Percentiles rank a stretch among this genome's conserved stretches.
Evolutionary conservation across 2,329 filamentous ascomycete species (phyloP).

Genomic region (Colletotrichum nymphaeae): DNA sequence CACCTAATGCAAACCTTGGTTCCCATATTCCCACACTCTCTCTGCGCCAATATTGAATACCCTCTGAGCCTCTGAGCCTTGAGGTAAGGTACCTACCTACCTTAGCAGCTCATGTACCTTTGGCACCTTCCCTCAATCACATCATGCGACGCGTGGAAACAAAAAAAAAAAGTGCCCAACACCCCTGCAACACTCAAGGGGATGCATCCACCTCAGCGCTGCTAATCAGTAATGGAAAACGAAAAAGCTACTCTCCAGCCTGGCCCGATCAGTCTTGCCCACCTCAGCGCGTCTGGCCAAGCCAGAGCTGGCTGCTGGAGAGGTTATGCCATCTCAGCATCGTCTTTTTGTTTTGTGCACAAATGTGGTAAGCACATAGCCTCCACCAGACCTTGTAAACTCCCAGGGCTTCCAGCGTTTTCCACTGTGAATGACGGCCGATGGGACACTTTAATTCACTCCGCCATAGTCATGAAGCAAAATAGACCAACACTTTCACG

Average conservation of each 20-base stretch:
- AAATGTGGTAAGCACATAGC: slow-evolving; percentile 4
- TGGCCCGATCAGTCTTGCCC: slow-evolving; percentile 25
- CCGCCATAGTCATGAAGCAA: neutral
- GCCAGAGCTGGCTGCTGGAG: neutral
- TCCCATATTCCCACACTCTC: neutral
- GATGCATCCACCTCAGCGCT: slow-evolving; percentile 30
- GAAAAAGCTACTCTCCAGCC: slow-evolving; percentile 14
- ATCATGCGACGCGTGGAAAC: slow-evolving; percentile 25
- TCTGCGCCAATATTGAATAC: neutral
- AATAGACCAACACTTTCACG: neutral
- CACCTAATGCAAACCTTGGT: slow-evolving; percentile 15
- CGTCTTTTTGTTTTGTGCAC: slow-evolving; percentile 2
- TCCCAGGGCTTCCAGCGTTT: slow-evolving; percentile 9
- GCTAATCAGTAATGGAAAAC: slow-evolving; percentile 28
- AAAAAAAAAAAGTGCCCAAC: slow-evolving; percentile 4
- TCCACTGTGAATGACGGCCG: neutral
- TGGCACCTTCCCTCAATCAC: slow-evolving; percentile 24
- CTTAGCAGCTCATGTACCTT: neutral
- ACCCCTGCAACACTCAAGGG: slow-evolving; percentile 32
- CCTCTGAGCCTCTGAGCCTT: neutral
- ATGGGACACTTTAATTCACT: neutral
- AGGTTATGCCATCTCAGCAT: slow-evolving; percentile 12
- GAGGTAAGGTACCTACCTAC: neutral
- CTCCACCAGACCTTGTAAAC: slow-evolving; percentile 1
- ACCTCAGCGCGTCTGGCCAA: neutral